Evolutionary conservation across 257 asterid genomes (phyloP).

Genomic region (Schizonepeta tenuifolia): DNA sequence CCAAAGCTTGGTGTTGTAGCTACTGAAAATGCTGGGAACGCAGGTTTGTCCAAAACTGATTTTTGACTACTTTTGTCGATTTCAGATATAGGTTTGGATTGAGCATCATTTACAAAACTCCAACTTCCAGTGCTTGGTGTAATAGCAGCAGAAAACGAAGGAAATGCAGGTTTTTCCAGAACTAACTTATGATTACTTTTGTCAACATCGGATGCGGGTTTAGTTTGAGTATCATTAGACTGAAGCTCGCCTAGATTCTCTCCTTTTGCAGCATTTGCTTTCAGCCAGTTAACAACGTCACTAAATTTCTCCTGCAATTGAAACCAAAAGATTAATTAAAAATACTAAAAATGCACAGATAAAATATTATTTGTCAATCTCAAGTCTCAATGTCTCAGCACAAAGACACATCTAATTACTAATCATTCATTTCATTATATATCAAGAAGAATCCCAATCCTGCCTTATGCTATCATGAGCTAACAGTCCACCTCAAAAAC

Average conservation of each 20-base stretch:
- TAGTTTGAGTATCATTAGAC: constrained; percentile 43
- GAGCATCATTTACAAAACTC: constrained; percentile 39
- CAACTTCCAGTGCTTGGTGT: constrained; percentile 27
- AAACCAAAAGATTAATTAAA: constrained; percentile 20
- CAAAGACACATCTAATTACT: neutral
- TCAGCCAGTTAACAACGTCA: constrained; percentile 90
- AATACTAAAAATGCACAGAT: constrained; percentile 1
- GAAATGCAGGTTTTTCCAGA: constrained; percentile 5
- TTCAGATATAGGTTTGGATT: constrained; percentile 38
- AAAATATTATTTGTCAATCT: neutral
- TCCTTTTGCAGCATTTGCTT: constrained; percentile 57
- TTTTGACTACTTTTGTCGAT: constrained; percentile 36
- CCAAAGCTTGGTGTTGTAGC: constrained; percentile 48
- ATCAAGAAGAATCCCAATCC: neutral
- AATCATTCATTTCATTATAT: neutral
- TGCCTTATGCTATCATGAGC: constrained; percentile 1
- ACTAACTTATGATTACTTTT: constrained; percentile 36
- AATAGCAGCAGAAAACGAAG: constrained; percentile 6
- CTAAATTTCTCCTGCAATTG: constrained; percentile 81
- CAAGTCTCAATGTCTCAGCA: constrained; percentile 29
- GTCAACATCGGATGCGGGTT: constrained; percentile 32
- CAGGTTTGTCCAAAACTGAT: constrained; percentile 39
- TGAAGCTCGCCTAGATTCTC: constrained; percentile 37
- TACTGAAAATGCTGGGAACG: constrained; percentile 41
- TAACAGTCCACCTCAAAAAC: constrained; percentile 1